Evolutionary conservation across 495 filamentous ascomycete species (phyloP), one percentile per base, ranked within the genome.

Genomic region (Daldinia childiae): DNA sequence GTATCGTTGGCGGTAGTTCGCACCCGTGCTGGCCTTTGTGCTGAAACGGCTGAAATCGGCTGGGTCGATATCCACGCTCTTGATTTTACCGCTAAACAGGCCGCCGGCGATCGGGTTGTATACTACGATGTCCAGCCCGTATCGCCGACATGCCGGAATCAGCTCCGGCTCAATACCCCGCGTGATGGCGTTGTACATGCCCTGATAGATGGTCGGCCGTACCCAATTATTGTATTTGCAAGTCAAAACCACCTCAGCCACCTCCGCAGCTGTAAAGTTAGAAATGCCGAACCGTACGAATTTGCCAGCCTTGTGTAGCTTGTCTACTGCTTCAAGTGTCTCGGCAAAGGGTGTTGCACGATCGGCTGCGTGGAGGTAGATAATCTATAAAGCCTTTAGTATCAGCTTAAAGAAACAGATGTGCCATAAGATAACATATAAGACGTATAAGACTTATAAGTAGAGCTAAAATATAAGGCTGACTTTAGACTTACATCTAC

Each of bases 81-180:
- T 94, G 82, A 93, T 94, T 76, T 95, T 95, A 59, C 94, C 93
- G 26, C 90, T 90, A 75, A 97, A 91, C 19, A 97, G 78, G 0
- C 94, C 94, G 5, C 93, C 94, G 9, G 92, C 93, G 41, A 78
- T 82, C 0, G 94, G 94, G 78, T 97, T 97, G 80, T 98, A 97
- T n/a, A 95, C 84, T 27, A 97, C 93, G 26, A 97, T 87, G 66
- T 95, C 92, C 29, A 98, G 83, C 0, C 92, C 92, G 75, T 95
- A 97, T 15, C 92, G 88, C n/a, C 89, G 86, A 72, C 92, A 97
- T 6, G 89, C 89, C 0, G 88, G 90, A 30, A 97, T 84, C 36
- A 97, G 82, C 79, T 98, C 94, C 14, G 87, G 77, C 79, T 97
- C 94, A 59, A 97, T 90, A 7, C 86, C 87, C 12, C 94, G 91